phyloP scores from a whole-genome alignment of 345 rosid species.

The Syzygium grande region DNA sequence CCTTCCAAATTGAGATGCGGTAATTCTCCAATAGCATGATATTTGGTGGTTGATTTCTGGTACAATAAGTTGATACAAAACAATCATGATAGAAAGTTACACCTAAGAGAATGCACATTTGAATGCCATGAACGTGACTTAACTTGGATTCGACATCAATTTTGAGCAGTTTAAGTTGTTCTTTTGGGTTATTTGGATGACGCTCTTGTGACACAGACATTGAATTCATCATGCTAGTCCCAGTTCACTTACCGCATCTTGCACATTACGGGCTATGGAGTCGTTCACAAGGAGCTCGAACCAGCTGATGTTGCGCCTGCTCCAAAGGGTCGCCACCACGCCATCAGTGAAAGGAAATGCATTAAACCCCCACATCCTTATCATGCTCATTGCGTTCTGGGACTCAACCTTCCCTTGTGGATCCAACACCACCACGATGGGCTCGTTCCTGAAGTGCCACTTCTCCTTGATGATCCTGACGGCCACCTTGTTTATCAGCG shows the following conservation, averaged over 20 bases:
- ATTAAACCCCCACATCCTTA: slow-evolving; percentile 67
- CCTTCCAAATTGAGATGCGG: not conserved
- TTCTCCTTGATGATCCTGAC: slow-evolving; percentile 44
- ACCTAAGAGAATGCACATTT: not conserved
- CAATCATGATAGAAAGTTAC: not conserved
- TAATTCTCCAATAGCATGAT: too few species aligned
- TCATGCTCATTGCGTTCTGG: slow-evolving; percentile 77
- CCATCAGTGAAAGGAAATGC: slow-evolving; percentile 72
- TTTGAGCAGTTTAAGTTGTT: not conserved
- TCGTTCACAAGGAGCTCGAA: slow-evolving; percentile 4
- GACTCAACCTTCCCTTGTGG: slow-evolving; percentile 67
- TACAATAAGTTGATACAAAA: not conserved
- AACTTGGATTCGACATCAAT: not conserved
- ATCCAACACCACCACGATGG: slow-evolving; percentile 71
- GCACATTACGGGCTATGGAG: not conserved
- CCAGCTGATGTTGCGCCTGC: not conserved
- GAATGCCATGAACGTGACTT: not conserved
- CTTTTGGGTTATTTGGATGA: not conserved
- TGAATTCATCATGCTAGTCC: not conserved
- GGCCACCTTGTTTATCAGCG: slow-evolving; percentile 34
- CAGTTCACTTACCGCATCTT: not conserved
- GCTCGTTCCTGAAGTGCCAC: slow-evolving; percentile 61
- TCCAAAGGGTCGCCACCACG: slow-evolving; percentile 57
- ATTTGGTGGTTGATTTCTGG: too few species aligned
- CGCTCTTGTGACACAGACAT: not conserved